A percentile compares a stretch with the other conserved stretches of the same genome.
These are phyloP conservation scores for Gypsophila paniculata DNA, from an alignment of 179 eudicot genomes.

Conservation along the genomic window DNA sequence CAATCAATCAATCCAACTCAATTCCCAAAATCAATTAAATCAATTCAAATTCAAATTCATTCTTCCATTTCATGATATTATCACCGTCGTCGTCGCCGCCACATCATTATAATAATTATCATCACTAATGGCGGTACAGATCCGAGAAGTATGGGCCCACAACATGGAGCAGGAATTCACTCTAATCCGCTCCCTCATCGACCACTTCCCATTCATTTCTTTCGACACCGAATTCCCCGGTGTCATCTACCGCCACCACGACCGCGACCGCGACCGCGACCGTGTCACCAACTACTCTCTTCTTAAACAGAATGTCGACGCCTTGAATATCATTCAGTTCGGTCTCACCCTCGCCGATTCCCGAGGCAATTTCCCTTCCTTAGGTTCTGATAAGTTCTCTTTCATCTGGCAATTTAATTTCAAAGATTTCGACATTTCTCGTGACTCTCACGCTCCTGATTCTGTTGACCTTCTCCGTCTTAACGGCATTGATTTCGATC, in stretches of 20 bases:
- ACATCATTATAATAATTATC: too few species aligned
- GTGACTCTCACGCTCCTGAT: conserved; percentile 33
- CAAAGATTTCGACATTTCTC: conserved; percentile 42
- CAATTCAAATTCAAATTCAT: too few species aligned
- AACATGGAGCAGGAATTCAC: conserved; percentile 51
- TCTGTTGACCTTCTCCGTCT: conserved; percentile 48
- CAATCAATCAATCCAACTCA: too few species aligned
- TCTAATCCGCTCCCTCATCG: conserved; percentile 38
- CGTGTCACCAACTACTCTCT: conserved; percentile 26
- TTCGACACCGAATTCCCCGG: conserved; percentile 89
- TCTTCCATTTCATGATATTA: too few species aligned
- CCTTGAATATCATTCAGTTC: conserved; percentile 58
- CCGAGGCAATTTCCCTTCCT: conserved; percentile 52
- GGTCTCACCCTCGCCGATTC: conserved; percentile 63
- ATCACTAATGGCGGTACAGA: conserved; percentile 19
- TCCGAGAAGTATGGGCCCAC: conserved; percentile 61
- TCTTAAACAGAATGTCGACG: conserved; percentile 62
- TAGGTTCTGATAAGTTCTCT: conserved; percentile 31
- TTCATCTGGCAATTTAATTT: conserved; percentile 84
- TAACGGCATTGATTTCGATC: conserved; percentile 56
- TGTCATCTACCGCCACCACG: conserved; percentile 23
- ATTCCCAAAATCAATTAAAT: too few species aligned
- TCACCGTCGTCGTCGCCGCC: too few species aligned
- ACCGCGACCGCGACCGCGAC: background rate
- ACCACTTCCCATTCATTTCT: conserved; percentile 38